Evolutionary conservation across 352 stramenopile species (phyloP), one percentile per base, ranked within the genome.

Genomic region (Globisporangium camurandrum): DNA sequence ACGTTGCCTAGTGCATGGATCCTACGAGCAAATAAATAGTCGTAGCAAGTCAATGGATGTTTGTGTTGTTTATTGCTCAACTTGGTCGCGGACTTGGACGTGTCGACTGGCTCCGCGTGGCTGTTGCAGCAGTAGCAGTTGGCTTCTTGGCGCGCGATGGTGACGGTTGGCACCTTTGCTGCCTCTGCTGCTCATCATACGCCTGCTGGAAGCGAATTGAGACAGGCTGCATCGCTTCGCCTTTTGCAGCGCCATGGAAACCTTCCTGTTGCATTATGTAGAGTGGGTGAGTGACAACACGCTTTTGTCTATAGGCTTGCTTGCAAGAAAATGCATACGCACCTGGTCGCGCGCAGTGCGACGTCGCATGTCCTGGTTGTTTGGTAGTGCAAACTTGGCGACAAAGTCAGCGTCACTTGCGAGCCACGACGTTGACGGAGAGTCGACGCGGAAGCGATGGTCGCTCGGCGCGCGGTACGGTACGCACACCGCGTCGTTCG

Each of bases 331-430:
- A n/a, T 22, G 5, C n/a, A n/a, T n/a, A n/a, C 59, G 40, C 43
- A 78, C 70, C 50, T 88, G 76, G 52, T 82, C 66, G n/a, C 66
- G 52, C 11, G 79, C 76, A 10, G 66, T 66, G 22, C 64, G 57
- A 24, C 73, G 63, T 14, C 74, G 72, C 27, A 85, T 26, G 39
- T 91, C 79, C 45, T 91, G 79, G 40, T 69, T 83, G 53, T 57
- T 84, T 17, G 72, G 63, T 10, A 88, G 24, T 9, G 45, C 50
- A 48, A 91, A 91, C 46, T 88, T 91, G 54, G 76, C 59, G 38
- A 67, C 62, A 53, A 91, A 91, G 48, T 91, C 76, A 3, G 27
- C 36, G 27, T 41, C 30, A 30, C 51, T 49, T 41, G 62, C 52
- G 22, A 48, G 19, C 51, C 46, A 61, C 16, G 57, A 55, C 31